Evolutionary conservation across 179 eudicot genomes (phyloP), one percentile per base, ranked within the genome.

Genomic region (Beta corolliflora): DNA sequence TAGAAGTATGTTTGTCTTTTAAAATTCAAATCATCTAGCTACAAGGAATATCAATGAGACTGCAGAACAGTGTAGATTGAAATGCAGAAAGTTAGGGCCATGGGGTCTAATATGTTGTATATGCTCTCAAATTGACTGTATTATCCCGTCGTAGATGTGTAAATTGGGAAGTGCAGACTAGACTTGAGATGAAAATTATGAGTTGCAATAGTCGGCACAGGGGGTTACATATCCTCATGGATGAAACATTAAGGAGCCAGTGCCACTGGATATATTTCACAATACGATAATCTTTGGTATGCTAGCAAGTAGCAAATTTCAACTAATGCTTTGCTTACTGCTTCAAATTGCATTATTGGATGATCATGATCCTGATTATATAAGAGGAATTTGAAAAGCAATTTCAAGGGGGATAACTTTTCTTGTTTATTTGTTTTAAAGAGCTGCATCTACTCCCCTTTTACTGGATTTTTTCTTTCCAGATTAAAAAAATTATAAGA

Each of bases 341-440:
- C 63, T 73, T 50, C 61, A 60, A 73, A 58, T 60, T 80, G 73
- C 72, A 63, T 19, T 80, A 41, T 58, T 72, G 9, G 63, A 48
- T 54, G 9, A 79, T n/a, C n/a, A n/a, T n/a, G n/a, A n/a, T 66
- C 73, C 53, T 69, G 45, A 45, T 41, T 69, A 36, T 36, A 3
- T 36, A 36, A 36, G 19, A 41, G 6, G n/a, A 19, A 45, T 45
- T 4, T 41, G 45, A 21, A 41, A 69, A 13, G 44, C 58, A 64
- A 16, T 67, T 29, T 13, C 23, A 36, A 69, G 66, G 56, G 44
- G 15, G 12, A 23, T 64, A 29, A 25, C 69, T 29, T 64, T 25
- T 64, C 69, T 25, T 29, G 41, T 64, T 25, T 64, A 64, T 23
- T 9, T 64, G 12, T 64, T 64, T 41, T 64, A 64, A 29, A 11